Evolutionary conservation across 139 green algal genomes (phyloP).

Genomic region (Raphidocelis subcapitata): DNA sequence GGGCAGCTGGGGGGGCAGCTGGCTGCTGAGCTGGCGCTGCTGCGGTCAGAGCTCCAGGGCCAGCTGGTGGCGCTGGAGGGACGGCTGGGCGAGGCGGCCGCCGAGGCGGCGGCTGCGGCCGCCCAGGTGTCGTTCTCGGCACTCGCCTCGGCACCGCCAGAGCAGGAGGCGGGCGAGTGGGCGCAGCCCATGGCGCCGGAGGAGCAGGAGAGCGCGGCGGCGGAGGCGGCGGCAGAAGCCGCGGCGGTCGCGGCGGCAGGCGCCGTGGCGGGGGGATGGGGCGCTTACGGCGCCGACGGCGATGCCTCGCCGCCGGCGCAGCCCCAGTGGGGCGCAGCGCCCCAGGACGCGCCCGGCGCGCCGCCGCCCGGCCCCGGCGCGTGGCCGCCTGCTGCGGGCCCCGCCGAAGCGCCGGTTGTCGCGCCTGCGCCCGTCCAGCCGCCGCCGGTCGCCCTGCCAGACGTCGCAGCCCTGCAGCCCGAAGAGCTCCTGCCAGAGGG

Average conservation of each 20-base stretch:
- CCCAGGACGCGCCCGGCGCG: no score
- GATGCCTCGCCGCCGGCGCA: no score
- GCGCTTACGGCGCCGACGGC: no score
- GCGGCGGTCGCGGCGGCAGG: constrained; percentile 9
- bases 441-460: not conserved
- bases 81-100: not conserved
- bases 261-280: not conserved
- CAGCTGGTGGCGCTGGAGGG: no score
- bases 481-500: constrained; percentile 14
- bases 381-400: no score
- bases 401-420: no score
- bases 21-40: not conserved
- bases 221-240: not conserved
- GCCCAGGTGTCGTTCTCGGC: not conserved
- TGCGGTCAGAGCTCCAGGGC: not conserved
- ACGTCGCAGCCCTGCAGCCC: not conserved
- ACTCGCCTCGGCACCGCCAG: not conserved
- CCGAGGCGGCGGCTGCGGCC: not conserved
- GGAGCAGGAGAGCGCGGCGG: no score
- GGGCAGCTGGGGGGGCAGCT: not conserved
- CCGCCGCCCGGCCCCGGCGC: no score
- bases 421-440: not conserved
- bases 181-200: not conserved
- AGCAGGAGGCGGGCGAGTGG: not conserved
- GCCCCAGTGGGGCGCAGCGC: no score